Conservation (phyloP, 2,329 filamentous ascomycete species). For the Taxawa tesnikishii region DNA sequence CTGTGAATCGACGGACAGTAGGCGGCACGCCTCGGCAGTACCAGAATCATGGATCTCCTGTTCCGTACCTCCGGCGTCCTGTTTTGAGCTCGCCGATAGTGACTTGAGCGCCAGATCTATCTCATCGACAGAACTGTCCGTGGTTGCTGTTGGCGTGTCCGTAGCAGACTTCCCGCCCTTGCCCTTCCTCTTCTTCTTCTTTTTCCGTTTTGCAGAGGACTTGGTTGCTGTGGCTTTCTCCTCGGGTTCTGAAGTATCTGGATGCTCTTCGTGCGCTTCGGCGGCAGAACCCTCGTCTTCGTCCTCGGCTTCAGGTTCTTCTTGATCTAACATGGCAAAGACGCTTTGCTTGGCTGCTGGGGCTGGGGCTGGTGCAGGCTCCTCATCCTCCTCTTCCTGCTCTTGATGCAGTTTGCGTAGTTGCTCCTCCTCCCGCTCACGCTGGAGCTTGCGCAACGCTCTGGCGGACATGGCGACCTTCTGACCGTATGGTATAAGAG, state of each 20-base stretch:
- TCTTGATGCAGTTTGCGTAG: slow-evolving; percentile 24
- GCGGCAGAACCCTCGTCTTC: slow-evolving; percentile 19
- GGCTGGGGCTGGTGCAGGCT: slow-evolving; percentile 10
- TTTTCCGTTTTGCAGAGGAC: slow-evolving; percentile 27
- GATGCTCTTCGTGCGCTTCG: slow-evolving; percentile 20
- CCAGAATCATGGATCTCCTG: slow-evolving; percentile 20
- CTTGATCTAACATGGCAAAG: slow-evolving; percentile 33
- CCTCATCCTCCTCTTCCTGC: slow-evolving; percentile 20
- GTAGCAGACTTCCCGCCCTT: slow-evolving; percentile 36
- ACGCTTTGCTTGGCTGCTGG: slow-evolving; percentile 25
- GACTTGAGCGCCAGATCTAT: slow-evolving; percentile 53
- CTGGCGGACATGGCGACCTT: slow-evolving; percentile 62
- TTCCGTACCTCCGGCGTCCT: slow-evolving; percentile 14
- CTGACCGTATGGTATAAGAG: too few species aligned
- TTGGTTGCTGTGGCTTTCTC: slow-evolving; percentile 14
- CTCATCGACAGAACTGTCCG: slow-evolving; percentile 41
- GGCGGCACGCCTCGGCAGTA: slow-evolving; percentile 35
- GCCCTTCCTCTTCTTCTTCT: slow-evolving; percentile 50
- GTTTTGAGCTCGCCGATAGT: slow-evolving; percentile 30
- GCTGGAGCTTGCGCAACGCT: slow-evolving; percentile 52
- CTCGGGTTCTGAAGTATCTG: slow-evolving; percentile 8
- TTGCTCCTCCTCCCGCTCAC: slow-evolving; percentile 45
- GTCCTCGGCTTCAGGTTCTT: slow-evolving; percentile 25
- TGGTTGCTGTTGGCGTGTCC: slow-evolving; percentile 12
- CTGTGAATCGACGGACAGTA: slow-evolving; percentile 53